Evolutionary conservation across 495 filamentous ascomycete genomes (phyloP), one percentile per base, ranked within the genome.

Genomic region (Lophiotrema nucula): DNA sequence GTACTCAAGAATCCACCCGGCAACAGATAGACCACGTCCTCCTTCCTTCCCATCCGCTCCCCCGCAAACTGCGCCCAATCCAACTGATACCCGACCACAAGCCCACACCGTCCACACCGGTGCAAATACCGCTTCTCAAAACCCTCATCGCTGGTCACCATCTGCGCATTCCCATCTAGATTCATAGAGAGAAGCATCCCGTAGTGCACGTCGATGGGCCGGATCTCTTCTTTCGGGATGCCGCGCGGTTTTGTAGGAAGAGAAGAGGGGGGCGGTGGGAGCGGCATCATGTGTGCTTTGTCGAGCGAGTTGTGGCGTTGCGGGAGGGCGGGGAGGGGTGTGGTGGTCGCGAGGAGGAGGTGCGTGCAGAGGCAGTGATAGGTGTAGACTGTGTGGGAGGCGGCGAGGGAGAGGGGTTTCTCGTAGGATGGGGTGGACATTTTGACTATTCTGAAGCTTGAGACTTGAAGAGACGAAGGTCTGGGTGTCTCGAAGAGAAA

Each of bases 311-410:
- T 43, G 15, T 66, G 62, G 33, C 87, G 84, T 4, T 70, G 74
- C 1, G 83, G 83, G 27, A 89, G 82, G 2, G 68, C 31, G 12
- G 70, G 38, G 50, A 89, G 69, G 16, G 67, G 51, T 56, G 83
- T 78, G 3, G 84, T 88, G 43, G 79, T 84, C 16, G 87, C 81
- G 52, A 90, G 76, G 41, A 90, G 74, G 67, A 88, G 83, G 67
- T 86, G 79, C 38, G 76, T 82, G 79, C 87, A 90, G 76, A 84
- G 75, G 77, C 86, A 89, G 75, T 90, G 87, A 76, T 88, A 86
- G 47, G 85, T 88, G 66, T 77, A 74, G 62, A 83, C 76, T 22
- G 66, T 70, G 71, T 43, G 33, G 38, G 27, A 35, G 25, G 57
- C 52, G 21, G 51, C 38, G 31, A 62, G 58, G 39, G 58, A 62